phyloP scores from a whole-genome alignment of 108 stramenopile genomes.

The Cyclotella choctawhatcheeana region DNA sequence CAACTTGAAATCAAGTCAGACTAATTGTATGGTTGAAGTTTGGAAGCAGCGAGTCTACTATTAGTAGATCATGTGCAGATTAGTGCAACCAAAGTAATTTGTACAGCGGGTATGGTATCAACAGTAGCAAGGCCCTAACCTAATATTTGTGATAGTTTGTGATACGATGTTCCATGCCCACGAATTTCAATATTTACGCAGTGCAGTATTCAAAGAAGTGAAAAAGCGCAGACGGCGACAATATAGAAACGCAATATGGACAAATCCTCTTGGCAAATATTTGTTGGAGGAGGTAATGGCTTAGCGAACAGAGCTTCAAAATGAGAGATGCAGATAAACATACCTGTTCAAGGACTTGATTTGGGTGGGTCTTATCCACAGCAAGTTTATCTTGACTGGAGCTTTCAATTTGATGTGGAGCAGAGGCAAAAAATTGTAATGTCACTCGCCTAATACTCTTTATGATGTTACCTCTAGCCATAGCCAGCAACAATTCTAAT shows the following conservation, averaged over 20 bases:
- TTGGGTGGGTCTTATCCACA: conserved; percentile 64
- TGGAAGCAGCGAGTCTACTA: too few relatives aligned
- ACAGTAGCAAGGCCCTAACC: too few relatives aligned
- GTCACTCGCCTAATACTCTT: too few relatives aligned
- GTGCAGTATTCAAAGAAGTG: conserved; percentile 10
- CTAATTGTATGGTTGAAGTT: background rate
- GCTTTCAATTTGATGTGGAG: conserved; percentile 36
- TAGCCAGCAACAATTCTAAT: too few relatives aligned
- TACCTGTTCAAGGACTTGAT: conserved; percentile 35
- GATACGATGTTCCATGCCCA: too few relatives aligned
- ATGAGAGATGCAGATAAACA: too few relatives aligned
- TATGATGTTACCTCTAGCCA: too few relatives aligned
- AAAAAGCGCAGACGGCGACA: conserved; percentile 12
- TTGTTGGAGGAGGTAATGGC: conserved; percentile 33
- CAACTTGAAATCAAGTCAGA: background rate
- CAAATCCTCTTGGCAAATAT: conserved; percentile 47
- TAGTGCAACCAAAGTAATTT: too few relatives aligned
- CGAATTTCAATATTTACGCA: conserved; percentile 30
- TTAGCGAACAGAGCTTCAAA: background rate
- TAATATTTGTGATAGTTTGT: too few relatives aligned
- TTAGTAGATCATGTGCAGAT: too few relatives aligned
- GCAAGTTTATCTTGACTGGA: conserved; percentile 60
- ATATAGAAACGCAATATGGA: background rate
- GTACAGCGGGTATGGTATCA: too few relatives aligned
- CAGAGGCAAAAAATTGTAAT: background rate